Base-by-base conservation (phyloP, 1,139 yeast genomes). In the Groenewaldozyma sp. region DNA sequence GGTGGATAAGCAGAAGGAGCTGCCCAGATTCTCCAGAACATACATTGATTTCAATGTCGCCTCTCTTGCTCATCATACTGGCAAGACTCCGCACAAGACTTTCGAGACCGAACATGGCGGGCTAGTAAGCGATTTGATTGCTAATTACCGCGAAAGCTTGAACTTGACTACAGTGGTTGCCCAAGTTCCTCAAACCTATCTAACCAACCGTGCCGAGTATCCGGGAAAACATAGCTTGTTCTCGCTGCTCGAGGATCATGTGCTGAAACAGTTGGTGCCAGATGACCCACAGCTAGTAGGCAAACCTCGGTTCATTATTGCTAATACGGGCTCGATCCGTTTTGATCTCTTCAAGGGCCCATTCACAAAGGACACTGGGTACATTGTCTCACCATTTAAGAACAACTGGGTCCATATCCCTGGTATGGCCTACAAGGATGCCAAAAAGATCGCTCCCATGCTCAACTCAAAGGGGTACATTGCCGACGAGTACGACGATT, bases 301-400 rank as follows among this genome's bases (percentile, higher is more conserved):
- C 11, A 50, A 53, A 14, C 73, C 82, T 21, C 67, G 95, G 44
- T 64, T 78, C 20, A 71, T 86, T 24, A 63, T 83, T 35, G 74
- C 86, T 44, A 91, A 91, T 55, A 82, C 96, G 0, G 97, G 97
- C 0, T 82, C 94, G 0, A 71, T 91, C 3, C 72, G 98, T 38
- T 91, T 84, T 56, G 97, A 91, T 56, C 62, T 91, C 41, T 82
- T 82, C 63, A 76, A 80, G 57, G 98, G 97, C 0, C 77, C 80
- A 1, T 91, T 81, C 56, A 87, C 95, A 0, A 63, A 67, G 33
- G 95, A 88, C 59, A 71, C 93, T 0, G 82, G 82, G 45, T 91
- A 69, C 55, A 84, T 82, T 36, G 82, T 91, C 0, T 79, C 94
- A 0, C 97, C 98, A 0, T 91, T 87, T 60, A 68, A 73, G 41